Conservation (phyloP, 2,329 filamentous ascomycete genomes). For the Dryadomyces sulphureus region DNA sequence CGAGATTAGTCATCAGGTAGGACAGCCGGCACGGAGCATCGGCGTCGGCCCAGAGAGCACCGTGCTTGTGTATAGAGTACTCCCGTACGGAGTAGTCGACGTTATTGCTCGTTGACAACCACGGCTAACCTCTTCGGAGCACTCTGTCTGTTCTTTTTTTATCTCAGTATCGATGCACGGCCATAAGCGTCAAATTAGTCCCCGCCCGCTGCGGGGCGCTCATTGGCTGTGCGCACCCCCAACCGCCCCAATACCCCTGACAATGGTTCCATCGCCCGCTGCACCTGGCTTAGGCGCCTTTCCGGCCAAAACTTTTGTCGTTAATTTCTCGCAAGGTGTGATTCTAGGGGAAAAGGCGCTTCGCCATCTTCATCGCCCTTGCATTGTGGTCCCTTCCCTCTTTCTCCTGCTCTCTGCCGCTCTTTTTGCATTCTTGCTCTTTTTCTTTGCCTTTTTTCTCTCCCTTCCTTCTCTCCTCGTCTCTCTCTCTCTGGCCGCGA, state of each 20-base stretch:
- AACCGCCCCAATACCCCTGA: conserved; percentile 1
- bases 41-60: no score
- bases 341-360: neutral
- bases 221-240: neutral
- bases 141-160: no score
- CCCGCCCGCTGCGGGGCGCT: neutral
- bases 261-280: neutral
- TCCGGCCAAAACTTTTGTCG: neutral
- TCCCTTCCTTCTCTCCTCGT: no score
- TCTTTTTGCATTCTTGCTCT: neutral
- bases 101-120: no score
- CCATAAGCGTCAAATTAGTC: neutral
- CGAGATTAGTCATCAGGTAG: no score
- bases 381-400: neutral
- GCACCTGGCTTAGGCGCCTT: neutral
- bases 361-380: neutral
- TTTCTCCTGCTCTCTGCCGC: conserved; percentile 1
- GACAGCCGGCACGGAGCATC: no score
- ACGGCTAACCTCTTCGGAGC: no score
- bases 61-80: no score
- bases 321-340: neutral
- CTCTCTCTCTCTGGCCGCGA: no score
- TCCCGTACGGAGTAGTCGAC: no score
- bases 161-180: neutral
- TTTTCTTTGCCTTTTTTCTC: neutral